Evolutionary conservation across 371 early-diverging fungal genomes (phyloP).

Genomic region (Sporodiniella umbellata): DNA sequence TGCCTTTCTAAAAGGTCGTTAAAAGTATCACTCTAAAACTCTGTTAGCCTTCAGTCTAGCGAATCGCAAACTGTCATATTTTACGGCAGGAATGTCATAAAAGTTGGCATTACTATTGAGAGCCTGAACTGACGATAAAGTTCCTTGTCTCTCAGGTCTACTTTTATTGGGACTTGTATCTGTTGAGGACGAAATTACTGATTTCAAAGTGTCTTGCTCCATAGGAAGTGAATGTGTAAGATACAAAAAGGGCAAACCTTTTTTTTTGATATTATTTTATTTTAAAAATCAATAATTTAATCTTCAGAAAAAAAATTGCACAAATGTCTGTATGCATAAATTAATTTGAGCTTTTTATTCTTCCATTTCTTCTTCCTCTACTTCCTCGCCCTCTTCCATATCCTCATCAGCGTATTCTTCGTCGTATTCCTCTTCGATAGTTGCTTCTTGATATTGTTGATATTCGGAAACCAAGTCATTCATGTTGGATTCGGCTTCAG

Average conservation of each 20-base stretch:
- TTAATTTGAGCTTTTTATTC: conserved; percentile 7
- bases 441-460: conserved; percentile 96
- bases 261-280: too few species aligned
- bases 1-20: conserved; percentile 51
- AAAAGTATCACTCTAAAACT: conserved; percentile 49
- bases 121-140: conserved; percentile 21
- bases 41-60: background rate
- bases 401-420: conserved; percentile 13
- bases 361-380: conserved; percentile 20
- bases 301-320: background rate
- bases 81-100: conserved; percentile 59
- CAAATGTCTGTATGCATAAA: background rate
- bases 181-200: background rate
- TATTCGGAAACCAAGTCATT: conserved; percentile 96
- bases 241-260: background rate
- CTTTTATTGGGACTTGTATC: background rate
- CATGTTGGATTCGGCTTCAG: conserved; percentile 92
- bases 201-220: background rate
- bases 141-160: conserved; percentile 11
- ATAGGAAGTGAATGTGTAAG: background rate
- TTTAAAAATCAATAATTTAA: too few species aligned
- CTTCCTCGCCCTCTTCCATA: conserved; percentile 55
- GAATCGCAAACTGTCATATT: too few species aligned
- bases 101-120: conserved; percentile 46
- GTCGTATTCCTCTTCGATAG: conserved; percentile 64